phyloP scores from a whole-genome alignment of 2,329 filamentous ascomycete species.

The Exophiala sideris region DNA sequence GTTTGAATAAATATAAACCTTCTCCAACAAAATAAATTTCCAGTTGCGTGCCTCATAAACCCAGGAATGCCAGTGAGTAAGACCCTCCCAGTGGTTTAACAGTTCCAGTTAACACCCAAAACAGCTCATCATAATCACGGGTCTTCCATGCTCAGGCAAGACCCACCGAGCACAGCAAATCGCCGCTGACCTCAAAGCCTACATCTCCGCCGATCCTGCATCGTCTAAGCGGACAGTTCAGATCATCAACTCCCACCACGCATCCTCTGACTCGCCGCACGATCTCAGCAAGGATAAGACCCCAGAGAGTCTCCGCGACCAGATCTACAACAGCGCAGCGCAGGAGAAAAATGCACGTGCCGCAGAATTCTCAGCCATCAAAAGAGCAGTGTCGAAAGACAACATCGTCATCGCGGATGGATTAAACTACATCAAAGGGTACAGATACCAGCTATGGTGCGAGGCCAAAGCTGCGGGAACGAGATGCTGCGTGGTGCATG shows the following conservation, averaged over 20 bases:
- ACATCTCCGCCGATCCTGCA: constrained; percentile 30
- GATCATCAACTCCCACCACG: constrained; percentile 52
- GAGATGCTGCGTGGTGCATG: constrained; percentile 57
- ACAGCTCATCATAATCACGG: constrained; percentile 60
- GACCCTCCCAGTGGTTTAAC: not conserved
- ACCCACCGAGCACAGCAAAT: constrained; percentile 60
- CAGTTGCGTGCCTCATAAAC: not conserved
- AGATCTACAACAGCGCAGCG: constrained; percentile 27
- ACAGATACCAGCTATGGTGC: constrained; percentile 65
- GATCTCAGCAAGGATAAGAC: constrained; percentile 38
- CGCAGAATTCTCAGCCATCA: constrained; percentile 59
- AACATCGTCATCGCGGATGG: constrained; percentile 62
- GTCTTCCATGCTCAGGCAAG: constrained; percentile 63
- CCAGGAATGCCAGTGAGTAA: constrained; percentile 26
- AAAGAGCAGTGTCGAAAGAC: constrained; percentile 55
- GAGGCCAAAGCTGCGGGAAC: constrained; percentile 63
- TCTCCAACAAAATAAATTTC: not conserved
- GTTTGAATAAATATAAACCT: not conserved
- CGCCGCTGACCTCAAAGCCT: constrained; percentile 47
- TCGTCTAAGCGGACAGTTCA: constrained; percentile 40
- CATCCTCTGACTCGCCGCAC: constrained; percentile 37
- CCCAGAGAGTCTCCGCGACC: constrained; percentile 33
- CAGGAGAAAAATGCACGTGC: constrained; percentile 62
- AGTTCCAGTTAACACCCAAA: not conserved
- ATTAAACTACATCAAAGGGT: constrained; percentile 68